Evolutionary conservation across 1,139 yeast genomes (phyloP).

Genomic region (Geotrichum australiense): DNA sequence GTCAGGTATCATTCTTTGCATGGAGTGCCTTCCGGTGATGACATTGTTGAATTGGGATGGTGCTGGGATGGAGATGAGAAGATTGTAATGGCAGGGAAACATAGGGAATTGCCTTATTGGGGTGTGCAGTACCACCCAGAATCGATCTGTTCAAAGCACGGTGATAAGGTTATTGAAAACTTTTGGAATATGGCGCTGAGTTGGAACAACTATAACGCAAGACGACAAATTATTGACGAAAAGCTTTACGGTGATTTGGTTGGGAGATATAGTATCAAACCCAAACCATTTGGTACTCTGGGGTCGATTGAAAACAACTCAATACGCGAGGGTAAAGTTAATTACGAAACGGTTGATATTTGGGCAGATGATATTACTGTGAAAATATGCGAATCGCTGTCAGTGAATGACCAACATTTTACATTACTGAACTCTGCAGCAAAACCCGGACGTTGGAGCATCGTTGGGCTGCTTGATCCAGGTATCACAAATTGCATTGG

Average conservation of each 20-base stretch:
- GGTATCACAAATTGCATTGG: constrained; percentile 52
- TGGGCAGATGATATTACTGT: constrained; percentile 24
- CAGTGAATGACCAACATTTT: constrained; percentile 38
- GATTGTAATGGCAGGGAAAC: constrained; percentile 66
- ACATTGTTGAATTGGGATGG: constrained; percentile 24
- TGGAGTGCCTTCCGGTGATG: constrained; percentile 35
- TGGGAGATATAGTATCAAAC: constrained; percentile 25
- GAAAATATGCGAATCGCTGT: constrained; percentile 45
- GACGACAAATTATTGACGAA: constrained; percentile 11
- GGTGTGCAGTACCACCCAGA: constrained; percentile 99
- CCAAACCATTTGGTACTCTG: constrained; percentile 18
- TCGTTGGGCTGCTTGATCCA: constrained; percentile 63
- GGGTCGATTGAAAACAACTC: not conserved
- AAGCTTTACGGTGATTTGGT: constrained; percentile 17
- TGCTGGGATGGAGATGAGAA: constrained; percentile 6
- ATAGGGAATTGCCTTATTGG: constrained; percentile 56
- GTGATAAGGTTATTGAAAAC: constrained; percentile 51
- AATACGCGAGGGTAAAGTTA: not conserved
- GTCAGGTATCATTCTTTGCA: constrained; percentile 87
- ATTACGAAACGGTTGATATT: constrained; percentile 1
- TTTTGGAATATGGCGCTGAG: constrained; percentile 51
- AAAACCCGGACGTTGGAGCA: constrained; percentile 79
- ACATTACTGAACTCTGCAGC: constrained; percentile 68
- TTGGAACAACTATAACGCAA: constrained; percentile 18
- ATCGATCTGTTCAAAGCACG: constrained; percentile 73